Conservation (phyloP, 75 land plant genomes). For the Cunninghamia lanceolata region DNA sequence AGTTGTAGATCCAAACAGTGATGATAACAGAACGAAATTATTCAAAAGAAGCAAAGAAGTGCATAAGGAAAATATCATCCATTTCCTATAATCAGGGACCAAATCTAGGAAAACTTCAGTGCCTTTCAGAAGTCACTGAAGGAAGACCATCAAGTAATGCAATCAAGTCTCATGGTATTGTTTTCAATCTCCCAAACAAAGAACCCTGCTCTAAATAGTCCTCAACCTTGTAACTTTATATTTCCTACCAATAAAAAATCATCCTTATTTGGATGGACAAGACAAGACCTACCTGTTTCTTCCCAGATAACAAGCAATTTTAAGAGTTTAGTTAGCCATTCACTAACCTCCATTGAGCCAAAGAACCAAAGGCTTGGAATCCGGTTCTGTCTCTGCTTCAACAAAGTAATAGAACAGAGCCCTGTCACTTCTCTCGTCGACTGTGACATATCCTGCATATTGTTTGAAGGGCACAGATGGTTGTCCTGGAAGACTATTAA, state of each 20-base stretch:
- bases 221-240: not conserved
- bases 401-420: slow-evolving; percentile 88
- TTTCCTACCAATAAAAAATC: not conserved
- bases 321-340: not conserved
- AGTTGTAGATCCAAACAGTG: not conserved
- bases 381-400: slow-evolving; percentile 60
- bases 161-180: not conserved
- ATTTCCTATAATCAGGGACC: not conserved
- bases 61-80: not conserved
- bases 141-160: not conserved
- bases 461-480: slow-evolving; percentile 69
- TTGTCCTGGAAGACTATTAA: slow-evolving; percentile 68
- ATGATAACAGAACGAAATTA: not conserved
- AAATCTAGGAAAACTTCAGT: not conserved
- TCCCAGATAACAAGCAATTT: not conserved
- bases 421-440: slow-evolving; percentile 49
- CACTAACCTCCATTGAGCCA: slow-evolving; percentile 91
- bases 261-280: not conserved
- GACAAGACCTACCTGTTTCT: not conserved
- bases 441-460: slow-evolving; percentile 70
- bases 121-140: not conserved
- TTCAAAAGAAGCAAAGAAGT: not conserved
- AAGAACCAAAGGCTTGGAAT: slow-evolving; percentile 74
- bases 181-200: not conserved
- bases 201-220: not conserved